Evolutionary conservation across 768 basidiomycete species (phyloP).

Genomic region (Boletales sp.): DNA sequence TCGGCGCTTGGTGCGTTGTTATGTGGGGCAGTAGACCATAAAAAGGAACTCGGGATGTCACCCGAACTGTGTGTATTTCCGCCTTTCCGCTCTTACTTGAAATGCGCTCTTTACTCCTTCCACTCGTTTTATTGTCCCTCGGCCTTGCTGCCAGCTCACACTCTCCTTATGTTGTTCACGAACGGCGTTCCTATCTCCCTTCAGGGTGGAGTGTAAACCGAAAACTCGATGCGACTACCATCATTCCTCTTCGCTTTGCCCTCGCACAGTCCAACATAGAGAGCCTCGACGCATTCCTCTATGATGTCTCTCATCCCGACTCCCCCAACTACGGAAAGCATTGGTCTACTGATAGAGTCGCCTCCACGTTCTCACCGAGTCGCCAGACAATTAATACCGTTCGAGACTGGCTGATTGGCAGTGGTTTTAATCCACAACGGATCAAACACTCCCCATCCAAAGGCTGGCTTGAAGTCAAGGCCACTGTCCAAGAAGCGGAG

Average conservation of each 20-base stretch:
- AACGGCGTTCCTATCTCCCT: slow-evolving; percentile 34
- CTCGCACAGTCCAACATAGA: slow-evolving; percentile 41
- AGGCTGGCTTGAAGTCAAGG: slow-evolving; percentile 40
- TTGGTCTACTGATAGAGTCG: slow-evolving; percentile 38
- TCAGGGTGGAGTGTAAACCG: slow-evolving; percentile 34
- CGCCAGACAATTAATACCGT: slow-evolving; percentile 35
- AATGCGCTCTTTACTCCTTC: slow-evolving; percentile 21
- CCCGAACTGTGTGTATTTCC: too few relatives aligned
- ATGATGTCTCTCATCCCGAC: slow-evolving; percentile 41
- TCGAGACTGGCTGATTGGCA: slow-evolving; percentile 36
- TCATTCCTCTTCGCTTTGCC: slow-evolving; percentile 45
- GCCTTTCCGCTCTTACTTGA: not conserved
- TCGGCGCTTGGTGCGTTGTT: too few relatives aligned
- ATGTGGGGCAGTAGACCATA: too few relatives aligned
- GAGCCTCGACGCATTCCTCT: slow-evolving; percentile 37
- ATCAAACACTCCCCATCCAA: slow-evolving; percentile 31
- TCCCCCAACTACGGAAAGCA: slow-evolving; percentile 46
- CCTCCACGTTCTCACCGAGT: slow-evolving; percentile 41
- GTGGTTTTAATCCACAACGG: slow-evolving; percentile 34
- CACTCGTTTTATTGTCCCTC: slow-evolving; percentile 21
- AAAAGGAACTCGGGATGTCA: too few relatives aligned
- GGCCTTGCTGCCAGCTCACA: slow-evolving; percentile 9
- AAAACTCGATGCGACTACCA: slow-evolving; percentile 27
- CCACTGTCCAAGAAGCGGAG: slow-evolving; percentile 43
- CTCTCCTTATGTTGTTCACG: slow-evolving; percentile 12